Conservation (phyloP, 768 basidiomycete genomes). For the Leccinum sublutescens region DNA sequence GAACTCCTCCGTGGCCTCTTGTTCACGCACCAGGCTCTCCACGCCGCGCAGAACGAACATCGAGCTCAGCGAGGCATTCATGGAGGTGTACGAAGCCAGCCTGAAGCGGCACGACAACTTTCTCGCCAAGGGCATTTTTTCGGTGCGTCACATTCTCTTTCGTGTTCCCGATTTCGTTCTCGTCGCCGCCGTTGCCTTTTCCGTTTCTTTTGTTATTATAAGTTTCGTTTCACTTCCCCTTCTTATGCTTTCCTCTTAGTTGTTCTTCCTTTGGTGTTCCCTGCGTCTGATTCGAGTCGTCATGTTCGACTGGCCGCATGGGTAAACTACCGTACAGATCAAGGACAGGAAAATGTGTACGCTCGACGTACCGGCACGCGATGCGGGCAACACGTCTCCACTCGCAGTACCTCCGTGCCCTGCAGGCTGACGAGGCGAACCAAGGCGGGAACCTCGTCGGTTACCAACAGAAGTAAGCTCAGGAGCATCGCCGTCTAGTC, state of each 20-base stretch:
- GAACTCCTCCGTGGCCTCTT: constrained; percentile 86
- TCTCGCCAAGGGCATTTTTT: constrained; percentile 39
- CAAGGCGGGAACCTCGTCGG: too few species aligned
- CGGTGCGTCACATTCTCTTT: constrained; percentile 45
- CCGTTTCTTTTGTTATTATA: too few species aligned
- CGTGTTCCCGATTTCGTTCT: not conserved
- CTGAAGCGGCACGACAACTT: constrained; percentile 73
- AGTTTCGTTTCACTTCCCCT: too few species aligned
- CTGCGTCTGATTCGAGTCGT: not conserved
- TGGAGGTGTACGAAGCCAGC: constrained; percentile 74
- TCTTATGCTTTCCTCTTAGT: too few species aligned
- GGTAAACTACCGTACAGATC: not conserved
- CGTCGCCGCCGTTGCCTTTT: too few species aligned
- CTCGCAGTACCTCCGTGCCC: too few species aligned
- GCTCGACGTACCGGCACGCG: too few species aligned
- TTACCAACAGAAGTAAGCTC: too few species aligned
- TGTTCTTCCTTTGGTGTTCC: not conserved
- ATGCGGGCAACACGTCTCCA: too few species aligned
- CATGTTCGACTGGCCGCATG: not conserved
- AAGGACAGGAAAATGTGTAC: too few species aligned
- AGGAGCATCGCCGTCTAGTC: too few species aligned
- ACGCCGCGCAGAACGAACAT: constrained; percentile 55
- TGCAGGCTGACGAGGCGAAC: too few species aligned
- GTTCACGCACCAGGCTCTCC: constrained; percentile 85
- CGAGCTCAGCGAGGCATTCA: constrained; percentile 70